Evolutionary conservation across 352 stramenopile species (phyloP), one percentile per base, ranked within the genome.

Genomic region (Phytophthora pistaciae): DNA sequence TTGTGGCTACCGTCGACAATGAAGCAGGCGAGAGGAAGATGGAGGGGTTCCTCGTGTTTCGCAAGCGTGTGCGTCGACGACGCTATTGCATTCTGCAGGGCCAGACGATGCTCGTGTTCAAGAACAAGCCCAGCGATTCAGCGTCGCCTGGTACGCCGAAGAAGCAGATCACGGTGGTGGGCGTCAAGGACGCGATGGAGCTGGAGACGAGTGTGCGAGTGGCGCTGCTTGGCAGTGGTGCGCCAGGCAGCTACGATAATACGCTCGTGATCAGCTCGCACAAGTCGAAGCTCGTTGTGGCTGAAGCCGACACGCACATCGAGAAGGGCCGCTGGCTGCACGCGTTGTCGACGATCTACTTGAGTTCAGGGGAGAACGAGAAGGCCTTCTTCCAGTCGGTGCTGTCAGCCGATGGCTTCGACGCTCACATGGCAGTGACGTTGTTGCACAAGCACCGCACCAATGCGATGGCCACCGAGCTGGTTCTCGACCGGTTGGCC

Each of bases 321-420:
- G 88, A 95, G 44, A 93, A 95, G 67, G 74, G 91, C 58, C 82
- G 88, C 2, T 95, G 88, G 88, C 56, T 94, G 25, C 84, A 95
- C 33, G 85, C 86, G 1, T 81, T 93, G 71, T 88, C 71, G 23
- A 87, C 77, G 33, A 77, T 95, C 21, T 89, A 92, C 53, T 84
- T 89, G 56, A 77, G 72, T 16, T 87, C 79, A 8, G 65, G 61
- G 14, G 59, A 83, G 0, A 86, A 77, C 10, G 85, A 95, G 50
- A 88, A 79, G 40, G 66, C 72, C 13, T 74, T 92, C 44, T 89
- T 90, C 61, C 18, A 82, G 42, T 82, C 85, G 4, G 83, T 91
- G 48, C 60, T 95, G 3, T 73, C 85, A 38, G 83, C 85, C 23
- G 75, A 77, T 18, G 75, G 66, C 10, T 93, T 95, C 60, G 83